Evolutionary conservation across 1,284 basidiomycete genomes (phyloP).

Genomic region (Stereum hirsutum): DNA sequence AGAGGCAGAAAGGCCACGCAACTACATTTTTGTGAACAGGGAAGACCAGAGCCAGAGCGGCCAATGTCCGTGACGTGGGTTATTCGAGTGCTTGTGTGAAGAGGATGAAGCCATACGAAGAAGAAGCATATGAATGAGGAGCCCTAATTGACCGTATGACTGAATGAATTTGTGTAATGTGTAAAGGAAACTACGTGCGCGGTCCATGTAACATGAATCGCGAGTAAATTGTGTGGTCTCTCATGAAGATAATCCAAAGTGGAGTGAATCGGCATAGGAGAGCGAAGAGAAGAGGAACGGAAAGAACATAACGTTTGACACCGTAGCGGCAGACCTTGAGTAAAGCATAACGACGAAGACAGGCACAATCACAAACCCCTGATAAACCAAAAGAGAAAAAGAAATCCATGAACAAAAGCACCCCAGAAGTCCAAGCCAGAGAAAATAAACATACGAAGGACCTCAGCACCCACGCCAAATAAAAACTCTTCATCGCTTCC

Average conservation of each 20-base stretch:
- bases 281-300: background rate
- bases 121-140: no score
- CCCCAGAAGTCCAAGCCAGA: background rate
- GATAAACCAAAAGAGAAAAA: constrained; percentile 3
- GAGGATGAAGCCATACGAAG: no score
- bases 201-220: background rate
- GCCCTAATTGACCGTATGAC: no score
- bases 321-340: background rate
- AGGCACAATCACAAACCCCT: background rate
- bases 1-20: background rate
- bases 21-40: no score
- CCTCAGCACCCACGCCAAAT: background rate
- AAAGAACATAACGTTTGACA: background rate
- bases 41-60: no score
- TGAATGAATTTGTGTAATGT: no score
- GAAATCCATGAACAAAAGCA: background rate
- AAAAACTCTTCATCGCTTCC: constrained; percentile 8
- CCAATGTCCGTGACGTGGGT: no score
- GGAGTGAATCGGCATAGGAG: background rate
- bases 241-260: no score
- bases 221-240: no score
- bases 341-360: background rate
- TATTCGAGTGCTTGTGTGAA: no score
- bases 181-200: background rate
- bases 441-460: background rate